These are phyloP conservation scores for Candida germanica DNA, from an alignment of 805 yeast genomes.

Conservation along the genomic window DNA sequence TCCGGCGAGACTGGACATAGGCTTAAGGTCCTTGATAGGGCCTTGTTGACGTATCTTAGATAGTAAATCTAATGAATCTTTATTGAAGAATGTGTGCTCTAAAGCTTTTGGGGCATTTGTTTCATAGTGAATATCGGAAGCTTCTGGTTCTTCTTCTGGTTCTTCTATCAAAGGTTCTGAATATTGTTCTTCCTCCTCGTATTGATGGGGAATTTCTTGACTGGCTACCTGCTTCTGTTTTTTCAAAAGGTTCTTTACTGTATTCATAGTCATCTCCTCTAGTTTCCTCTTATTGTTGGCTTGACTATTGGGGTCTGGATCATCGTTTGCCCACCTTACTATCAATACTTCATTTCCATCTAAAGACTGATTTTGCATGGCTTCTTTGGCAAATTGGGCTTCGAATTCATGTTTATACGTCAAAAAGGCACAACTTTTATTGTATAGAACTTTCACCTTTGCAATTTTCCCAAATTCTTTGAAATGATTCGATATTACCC, in stretches of 20 bases:
- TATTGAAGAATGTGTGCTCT: constrained; percentile 11
- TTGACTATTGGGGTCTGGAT: constrained; percentile 71
- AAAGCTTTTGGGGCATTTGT: constrained; percentile 12
- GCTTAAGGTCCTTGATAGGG: no score
- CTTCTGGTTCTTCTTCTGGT: constrained; percentile 11
- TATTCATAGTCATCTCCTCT: constrained; percentile 53
- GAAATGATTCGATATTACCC: constrained; percentile 44
- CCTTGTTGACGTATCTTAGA: no score
- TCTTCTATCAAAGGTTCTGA: constrained; percentile 19
- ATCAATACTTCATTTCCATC: constrained; percentile 59
- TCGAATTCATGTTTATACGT: constrained; percentile 62
- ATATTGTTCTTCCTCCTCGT: neutral
- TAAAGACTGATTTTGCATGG: constrained; percentile 81
- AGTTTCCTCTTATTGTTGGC: constrained; percentile 45
- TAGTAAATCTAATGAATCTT: constrained; percentile 13
- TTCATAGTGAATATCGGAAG: constrained; percentile 14
- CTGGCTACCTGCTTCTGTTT: constrained; percentile 11
- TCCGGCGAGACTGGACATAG: no score
- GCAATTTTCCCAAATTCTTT: constrained; percentile 75
- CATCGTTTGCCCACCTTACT: constrained; percentile 87
- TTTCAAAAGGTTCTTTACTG: constrained; percentile 44
- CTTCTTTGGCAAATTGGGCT: constrained; percentile 95
- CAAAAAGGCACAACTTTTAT: constrained; percentile 74
- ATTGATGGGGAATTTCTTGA: neutral
- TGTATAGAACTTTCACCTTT: constrained; percentile 56